Evolutionary conservation across 2,329 filamentous ascomycete genomes (phyloP), one percentile per base, ranked within the genome.

Genomic region (Nigrospora sphaerica): DNA sequence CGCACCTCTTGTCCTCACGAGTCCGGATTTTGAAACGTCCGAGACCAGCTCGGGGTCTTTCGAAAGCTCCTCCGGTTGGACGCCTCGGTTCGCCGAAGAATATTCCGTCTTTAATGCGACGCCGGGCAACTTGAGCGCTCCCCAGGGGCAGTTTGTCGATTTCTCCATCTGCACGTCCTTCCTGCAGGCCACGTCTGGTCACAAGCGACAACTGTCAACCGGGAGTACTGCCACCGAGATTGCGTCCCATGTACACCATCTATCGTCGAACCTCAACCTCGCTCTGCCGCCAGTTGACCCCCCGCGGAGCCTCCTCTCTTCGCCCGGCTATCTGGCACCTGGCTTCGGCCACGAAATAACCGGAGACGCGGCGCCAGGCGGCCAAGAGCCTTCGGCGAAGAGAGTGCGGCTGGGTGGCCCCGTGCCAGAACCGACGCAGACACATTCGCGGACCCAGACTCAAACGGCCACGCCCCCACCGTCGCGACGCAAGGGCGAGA

Each of bases 101-200:
- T 83, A 80, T 57, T 81, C 79, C 51, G 78, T 83, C 57, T 83
- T 83, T 68, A 80, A 81, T 64, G 68, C 73, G n/a, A 81, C 79
- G 10, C 80, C 80, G 14, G 79, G 77, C 41, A 78, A 80, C 57
- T 67, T 81, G 46, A 69, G 68, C 55, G 73, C 68, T 45, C 62
- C 66, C 38, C 66, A 70, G 47, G 68, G 61, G 48, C 60, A 64
- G 13, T 78, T 77, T 58, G 56, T 64, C 52, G 73, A 75, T 54
- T 72, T 73, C 56, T 56, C 61, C 17, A 58, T 57, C 53, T 64
- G 56, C 46, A 68, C 60, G 51, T 65, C 68, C 13, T 65, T 64
- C 47, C 59, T 57, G 33, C 51, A 57, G 17, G 58, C 63, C 41
- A 49, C 61, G 23, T 28, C 23, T 37, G 54, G 62, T 17, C 71